phyloP scores from a whole-genome alignment of 768 basidiomycete species.

The Leccinum subgranulosum region DNA sequence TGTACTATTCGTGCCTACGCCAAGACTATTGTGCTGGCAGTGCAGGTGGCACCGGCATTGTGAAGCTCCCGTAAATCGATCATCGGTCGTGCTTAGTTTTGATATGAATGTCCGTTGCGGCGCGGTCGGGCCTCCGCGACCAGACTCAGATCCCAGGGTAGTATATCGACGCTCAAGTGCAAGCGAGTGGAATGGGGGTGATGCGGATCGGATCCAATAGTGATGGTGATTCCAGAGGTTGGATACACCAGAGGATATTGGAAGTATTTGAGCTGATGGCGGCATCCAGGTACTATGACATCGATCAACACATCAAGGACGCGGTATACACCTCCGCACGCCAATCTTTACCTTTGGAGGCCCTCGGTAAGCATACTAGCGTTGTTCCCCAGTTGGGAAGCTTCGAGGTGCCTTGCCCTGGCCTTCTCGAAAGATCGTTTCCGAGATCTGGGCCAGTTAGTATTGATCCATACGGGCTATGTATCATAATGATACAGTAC shows the following conservation, averaged over 20 bases:
- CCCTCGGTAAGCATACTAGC: neutral
- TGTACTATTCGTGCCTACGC: slow-evolving; percentile 4
- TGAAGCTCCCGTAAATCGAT: neutral
- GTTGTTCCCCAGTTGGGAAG: neutral
- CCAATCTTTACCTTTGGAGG: slow-evolving; percentile 17
- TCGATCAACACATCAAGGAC: slow-evolving; percentile 8
- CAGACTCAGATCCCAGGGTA: neutral
- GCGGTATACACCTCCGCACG: slow-evolving; percentile 2
- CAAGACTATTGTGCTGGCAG: slow-evolving; percentile 9
- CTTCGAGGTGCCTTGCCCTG: slow-evolving; percentile 1
- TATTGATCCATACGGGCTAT: neutral
- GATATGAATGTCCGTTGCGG: neutral
- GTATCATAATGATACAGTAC: neutral
- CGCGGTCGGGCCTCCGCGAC: neutral
- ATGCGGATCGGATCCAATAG: neutral
- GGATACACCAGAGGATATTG: neutral
- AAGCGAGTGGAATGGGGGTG: neutral
- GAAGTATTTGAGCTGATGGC: neutral
- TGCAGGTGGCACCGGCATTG: neutral
- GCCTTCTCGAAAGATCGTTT: slow-evolving; percentile 1
- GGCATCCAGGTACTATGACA: neutral
- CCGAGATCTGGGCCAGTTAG: neutral
- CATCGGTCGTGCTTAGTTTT: neutral
- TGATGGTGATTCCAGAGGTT: neutral
- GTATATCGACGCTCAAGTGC: neutral